Base-by-base conservation (phyloP, 768 basidiomycete genomes). In the Suillus bovinus region DNA sequence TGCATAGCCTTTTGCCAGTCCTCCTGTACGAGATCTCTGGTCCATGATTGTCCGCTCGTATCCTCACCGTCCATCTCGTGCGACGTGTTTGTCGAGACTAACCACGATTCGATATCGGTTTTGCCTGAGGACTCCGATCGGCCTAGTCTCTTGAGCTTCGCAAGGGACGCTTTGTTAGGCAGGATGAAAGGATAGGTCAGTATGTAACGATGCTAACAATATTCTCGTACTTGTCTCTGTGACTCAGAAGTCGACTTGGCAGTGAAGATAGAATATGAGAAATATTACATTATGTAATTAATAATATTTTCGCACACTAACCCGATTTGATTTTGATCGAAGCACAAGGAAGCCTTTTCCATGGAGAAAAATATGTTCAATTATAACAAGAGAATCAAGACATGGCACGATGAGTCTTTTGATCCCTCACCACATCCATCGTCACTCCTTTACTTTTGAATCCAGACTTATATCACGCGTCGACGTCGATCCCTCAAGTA, bases 21-120 rank as follows among this genome's bases (percentile, higher is more conserved):
- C 17, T 70, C 72, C n/a, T 80, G 68, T 31, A 86, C 80, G 39
- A 74, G 75, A 67, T 86, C 84, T 70, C 84, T 76, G 62, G 79
- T 77, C 89, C 88, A 90, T 53, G 60, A 55, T 5, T 69, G 64
- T 58, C 60, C 10, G 14, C 63, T 11, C 59, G 61, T 57, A 47
- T 71, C 67, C 17, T 71, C 64, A 58, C 76, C 76, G 39, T 78
- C 77, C 59, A 71, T 71, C 59, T 77, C 70, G 42, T 67, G 56
- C 31, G 63, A 65, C 16, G 50, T 42, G n/a, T 69, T 60, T 29
- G 85, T 79, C n/a, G 80, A 79, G 41, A 82, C 80, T 59, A 87
- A 77, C 88, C 89, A 91, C 34, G 84, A 83, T 68, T 83, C 79
- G 68, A 90, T 87, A 68, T 86, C 85, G 52, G 82, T 75, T 70